phyloP scores from a whole-genome alignment of 139 green algal genomes.

The Haematococcus sp. region DNA sequence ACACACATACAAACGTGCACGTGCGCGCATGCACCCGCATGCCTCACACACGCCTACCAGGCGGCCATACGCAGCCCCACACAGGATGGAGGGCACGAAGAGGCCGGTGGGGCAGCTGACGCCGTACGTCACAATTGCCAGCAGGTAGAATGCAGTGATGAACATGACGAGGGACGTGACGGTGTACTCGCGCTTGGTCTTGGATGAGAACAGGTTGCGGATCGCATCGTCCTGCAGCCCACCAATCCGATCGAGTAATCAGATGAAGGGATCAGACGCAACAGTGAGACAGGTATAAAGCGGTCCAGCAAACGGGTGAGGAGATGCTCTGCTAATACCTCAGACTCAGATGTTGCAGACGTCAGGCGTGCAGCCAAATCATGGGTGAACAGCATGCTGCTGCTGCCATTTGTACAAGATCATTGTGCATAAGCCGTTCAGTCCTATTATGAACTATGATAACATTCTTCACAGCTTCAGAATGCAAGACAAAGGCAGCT shows the following conservation, averaged over 20 bases:
- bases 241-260: too few relatives aligned
- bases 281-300: too few relatives aligned
- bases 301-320: too few relatives aligned
- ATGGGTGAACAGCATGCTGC: too few relatives aligned
- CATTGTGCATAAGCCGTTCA: too few relatives aligned
- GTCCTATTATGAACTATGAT: too few relatives aligned
- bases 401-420: too few relatives aligned
- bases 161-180: slow-evolving; percentile 24
- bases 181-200: slow-evolving; percentile 69
- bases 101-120: slow-evolving; percentile 63
- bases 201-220: slow-evolving; percentile 73
- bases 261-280: too few relatives aligned
- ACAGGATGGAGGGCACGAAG: slow-evolving; percentile 83
- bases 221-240: slow-evolving; percentile 79
- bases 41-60: slow-evolving; percentile 54
- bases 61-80: slow-evolving; percentile 73
- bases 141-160: slow-evolving; percentile 54
- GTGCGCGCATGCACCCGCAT: background rate
- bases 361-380: too few relatives aligned
- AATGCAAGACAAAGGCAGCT: too few relatives aligned
- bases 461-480: too few relatives aligned
- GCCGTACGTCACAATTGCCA: slow-evolving; percentile 73
- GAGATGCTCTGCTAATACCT: slow-evolving; percentile 1
- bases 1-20: background rate
- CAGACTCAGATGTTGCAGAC: too few relatives aligned